Evolutionary conservation across 1,284 basidiomycete genomes (phyloP).

Genomic region (Irpex rosettiformis): DNA sequence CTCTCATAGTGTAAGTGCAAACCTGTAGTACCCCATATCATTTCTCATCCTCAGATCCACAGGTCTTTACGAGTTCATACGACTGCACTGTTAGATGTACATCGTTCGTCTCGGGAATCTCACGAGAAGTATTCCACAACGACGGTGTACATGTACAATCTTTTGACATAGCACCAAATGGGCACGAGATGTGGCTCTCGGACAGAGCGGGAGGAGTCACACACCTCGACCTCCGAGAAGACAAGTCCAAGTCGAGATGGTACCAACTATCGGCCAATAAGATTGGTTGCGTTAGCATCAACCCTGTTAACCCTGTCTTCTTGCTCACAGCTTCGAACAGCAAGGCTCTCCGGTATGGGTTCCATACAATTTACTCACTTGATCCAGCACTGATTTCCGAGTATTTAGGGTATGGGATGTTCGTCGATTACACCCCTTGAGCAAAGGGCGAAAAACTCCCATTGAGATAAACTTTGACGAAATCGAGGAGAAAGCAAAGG

Average conservation of each 20-base stretch:
- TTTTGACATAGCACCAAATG: slow-evolving; percentile 61
- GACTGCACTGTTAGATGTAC: slow-evolving; percentile 72
- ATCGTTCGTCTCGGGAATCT: slow-evolving; percentile 65
- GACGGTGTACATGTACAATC: slow-evolving; percentile 60
- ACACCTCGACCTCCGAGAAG: slow-evolving; percentile 69
- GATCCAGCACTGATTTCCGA: neutral
- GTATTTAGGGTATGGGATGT: slow-evolving; percentile 68
- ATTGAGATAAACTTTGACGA: slow-evolving; percentile 48
- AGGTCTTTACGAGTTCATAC: slow-evolving; percentile 78
- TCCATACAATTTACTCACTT: neutral
- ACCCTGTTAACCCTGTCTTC: slow-evolving; percentile 63
- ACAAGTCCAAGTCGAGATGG: slow-evolving; percentile 50
- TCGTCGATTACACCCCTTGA: slow-evolving; percentile 47
- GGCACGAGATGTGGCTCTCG: slow-evolving; percentile 78
- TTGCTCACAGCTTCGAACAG: slow-evolving; percentile 73
- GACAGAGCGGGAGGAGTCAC: slow-evolving; percentile 65
- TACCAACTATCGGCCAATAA: slow-evolving; percentile 68
- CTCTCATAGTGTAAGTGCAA: slow-evolving; percentile 55
- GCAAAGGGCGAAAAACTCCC: slow-evolving; percentile 19
- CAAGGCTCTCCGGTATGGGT: slow-evolving; percentile 57
- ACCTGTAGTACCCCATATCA: neutral
- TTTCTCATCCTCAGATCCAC: neutral
- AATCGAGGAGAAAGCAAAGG: slow-evolving; percentile 47
- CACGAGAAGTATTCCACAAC: slow-evolving; percentile 57
- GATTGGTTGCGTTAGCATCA: slow-evolving; percentile 73